phyloP scores from a whole-genome alignment of 345 rosid genomes.

The Eucalyptus curtisii region DNA sequence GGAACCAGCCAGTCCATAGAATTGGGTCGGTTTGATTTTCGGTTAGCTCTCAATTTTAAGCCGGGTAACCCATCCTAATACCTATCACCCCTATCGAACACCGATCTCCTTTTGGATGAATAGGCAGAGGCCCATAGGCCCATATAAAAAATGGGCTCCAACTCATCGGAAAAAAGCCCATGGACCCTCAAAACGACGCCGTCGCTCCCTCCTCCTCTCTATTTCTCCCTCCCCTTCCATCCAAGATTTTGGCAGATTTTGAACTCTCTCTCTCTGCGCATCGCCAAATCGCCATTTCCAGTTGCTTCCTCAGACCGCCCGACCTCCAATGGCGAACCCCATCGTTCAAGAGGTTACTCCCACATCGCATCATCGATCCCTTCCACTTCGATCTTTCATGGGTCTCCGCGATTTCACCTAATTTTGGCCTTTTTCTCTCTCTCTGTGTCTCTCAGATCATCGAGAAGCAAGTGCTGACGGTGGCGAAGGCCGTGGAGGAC shows the following conservation, averaged over 20 bases:
- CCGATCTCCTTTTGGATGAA: rapidly evolving
- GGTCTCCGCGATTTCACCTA: neutral
- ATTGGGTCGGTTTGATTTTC: rapidly evolving
- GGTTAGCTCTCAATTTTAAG: rapidly evolving
- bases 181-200: neutral
- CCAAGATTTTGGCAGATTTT: neutral
- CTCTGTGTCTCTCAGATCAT: constrained; percentile 50
- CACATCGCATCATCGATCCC: rapidly evolving
- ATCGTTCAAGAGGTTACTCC: constrained; percentile 24
- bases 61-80: too few species aligned
- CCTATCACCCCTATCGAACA: rapidly evolving
- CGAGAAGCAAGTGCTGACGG: constrained; percentile 80
- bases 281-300: neutral
- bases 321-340: constrained; percentile 21
- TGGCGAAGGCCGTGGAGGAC: constrained; percentile 89
- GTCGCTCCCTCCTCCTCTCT: neutral
- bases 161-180: neutral
- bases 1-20: rapidly evolving
- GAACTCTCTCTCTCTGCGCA: neutral
- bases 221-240: neutral
- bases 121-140: neutral
- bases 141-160: neutral
- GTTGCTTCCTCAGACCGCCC: neutral
- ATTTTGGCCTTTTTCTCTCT: neutral
- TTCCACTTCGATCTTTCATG: neutral